Conservation (phyloP, 1,284 basidiomycete genomes). For the Leccinum fallax region DNA sequence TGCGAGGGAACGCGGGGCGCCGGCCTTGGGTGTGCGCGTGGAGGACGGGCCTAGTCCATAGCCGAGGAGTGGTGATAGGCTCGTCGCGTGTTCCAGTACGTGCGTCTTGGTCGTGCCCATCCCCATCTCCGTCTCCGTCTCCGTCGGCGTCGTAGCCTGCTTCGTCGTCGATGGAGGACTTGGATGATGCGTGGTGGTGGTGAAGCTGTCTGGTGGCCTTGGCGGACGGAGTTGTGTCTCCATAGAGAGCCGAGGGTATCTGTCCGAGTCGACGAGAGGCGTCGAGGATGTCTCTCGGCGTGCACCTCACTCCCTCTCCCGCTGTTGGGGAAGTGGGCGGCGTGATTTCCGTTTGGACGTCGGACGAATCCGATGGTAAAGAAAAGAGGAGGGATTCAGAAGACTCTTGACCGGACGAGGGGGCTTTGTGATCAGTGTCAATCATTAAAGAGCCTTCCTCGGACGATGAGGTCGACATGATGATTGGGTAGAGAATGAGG, state of each 20-base stretch:
- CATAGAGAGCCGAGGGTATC: background rate
- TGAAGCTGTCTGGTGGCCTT: background rate
- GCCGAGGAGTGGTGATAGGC: background rate
- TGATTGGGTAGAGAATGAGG: background rate
- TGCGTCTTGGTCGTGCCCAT: background rate
- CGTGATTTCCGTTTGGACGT: constrained; percentile 21
- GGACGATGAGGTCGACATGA: constrained; percentile 19
- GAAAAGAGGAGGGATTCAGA: constrained; percentile 15
- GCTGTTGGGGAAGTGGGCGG: constrained; percentile 22
- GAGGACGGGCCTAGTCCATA: background rate
- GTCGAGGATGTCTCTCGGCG: constrained; percentile 10
- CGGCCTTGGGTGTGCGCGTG: background rate
- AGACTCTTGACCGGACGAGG: constrained; percentile 17
- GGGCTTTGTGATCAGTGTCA: background rate
- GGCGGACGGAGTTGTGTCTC: background rate
- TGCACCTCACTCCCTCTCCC: constrained; percentile 9
- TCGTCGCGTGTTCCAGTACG: background rate
- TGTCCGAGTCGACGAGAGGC: constrained; percentile 16
- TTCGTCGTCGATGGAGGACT: constrained; percentile 16
- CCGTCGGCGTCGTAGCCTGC: constrained; percentile 31
- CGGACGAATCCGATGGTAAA: constrained; percentile 17
- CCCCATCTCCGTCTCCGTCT: constrained; percentile 10
- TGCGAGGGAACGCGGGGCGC: constrained; percentile 24
- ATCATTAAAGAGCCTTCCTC: constrained; percentile 12
- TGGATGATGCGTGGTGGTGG: background rate